A percentile compares a stretch with the other conserved stretches of the same genome.
Evolutionary conservation across 2,329 filamentous ascomycete genomes (phyloP).

Genomic region (Fusarium hainanense): DNA sequence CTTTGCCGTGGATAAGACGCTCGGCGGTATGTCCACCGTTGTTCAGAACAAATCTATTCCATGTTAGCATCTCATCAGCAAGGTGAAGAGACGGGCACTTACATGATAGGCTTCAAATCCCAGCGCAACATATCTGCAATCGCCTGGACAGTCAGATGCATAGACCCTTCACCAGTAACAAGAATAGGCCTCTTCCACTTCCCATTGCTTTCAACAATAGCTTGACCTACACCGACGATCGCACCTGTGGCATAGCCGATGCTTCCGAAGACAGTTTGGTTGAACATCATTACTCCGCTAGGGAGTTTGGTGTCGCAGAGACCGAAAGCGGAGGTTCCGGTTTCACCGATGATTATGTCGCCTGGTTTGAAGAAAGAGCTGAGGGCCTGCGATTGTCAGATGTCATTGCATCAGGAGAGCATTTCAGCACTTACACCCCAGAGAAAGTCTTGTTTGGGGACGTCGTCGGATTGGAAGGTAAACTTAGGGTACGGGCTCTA

Average conservation of each 20-base stretch:
- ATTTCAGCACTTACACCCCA: neutral
- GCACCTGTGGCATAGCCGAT: conserved; percentile 1
- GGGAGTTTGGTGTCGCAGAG: conserved; percentile 4
- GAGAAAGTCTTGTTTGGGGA: neutral
- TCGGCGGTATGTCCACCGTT: conserved; percentile 2
- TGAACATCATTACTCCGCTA: neutral
- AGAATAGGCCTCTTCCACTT: neutral
- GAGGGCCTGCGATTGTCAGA: too few species aligned
- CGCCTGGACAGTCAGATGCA: neutral
- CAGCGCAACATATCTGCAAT: neutral
- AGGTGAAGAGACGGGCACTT: too few species aligned
- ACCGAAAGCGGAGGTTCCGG: neutral
- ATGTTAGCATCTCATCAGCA: too few species aligned
- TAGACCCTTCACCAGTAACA: neutral
- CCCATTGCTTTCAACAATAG: neutral
- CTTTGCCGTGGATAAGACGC: neutral
- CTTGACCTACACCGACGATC: neutral
- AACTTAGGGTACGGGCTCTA: neutral
- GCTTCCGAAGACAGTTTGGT: neutral
- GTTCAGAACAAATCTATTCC: neutral
- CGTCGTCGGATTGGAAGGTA: neutral
- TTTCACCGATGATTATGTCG: neutral
- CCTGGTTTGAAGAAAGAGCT: neutral
- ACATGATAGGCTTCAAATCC: conserved; percentile 8
- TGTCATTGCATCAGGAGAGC: too few species aligned